phyloP scores from a whole-genome alignment of 176 grass and related monocot species.

The Juncus inflexus region DNA sequence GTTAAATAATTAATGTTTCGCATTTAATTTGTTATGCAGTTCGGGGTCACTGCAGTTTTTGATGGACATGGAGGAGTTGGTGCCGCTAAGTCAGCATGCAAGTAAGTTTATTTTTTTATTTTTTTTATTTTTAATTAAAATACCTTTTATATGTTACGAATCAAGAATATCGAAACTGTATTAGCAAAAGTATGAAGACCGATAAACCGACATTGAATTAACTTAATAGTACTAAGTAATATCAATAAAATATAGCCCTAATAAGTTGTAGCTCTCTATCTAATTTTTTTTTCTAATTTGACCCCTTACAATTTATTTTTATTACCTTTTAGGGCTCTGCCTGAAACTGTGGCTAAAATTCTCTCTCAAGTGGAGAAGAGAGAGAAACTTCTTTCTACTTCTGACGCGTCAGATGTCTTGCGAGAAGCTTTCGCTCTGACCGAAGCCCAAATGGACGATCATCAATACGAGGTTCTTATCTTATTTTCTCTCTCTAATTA shows the following conservation, averaged over 20 bases:
- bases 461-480: slow-evolving; percentile 68
- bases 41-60: slow-evolving; percentile 75
- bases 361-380: slow-evolving; percentile 51
- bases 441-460: slow-evolving; percentile 56
- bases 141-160: too few species aligned
- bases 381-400: slow-evolving; percentile 51
- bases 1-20: background rate
- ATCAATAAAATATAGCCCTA: background rate
- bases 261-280: background rate
- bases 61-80: slow-evolving; percentile 85
- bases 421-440: slow-evolving; percentile 68
- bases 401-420: slow-evolving; percentile 81
- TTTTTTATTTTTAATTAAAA: background rate
- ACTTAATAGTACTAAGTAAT: slow-evolving; percentile 3
- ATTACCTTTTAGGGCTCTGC: slow-evolving; percentile 54
- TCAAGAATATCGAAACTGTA: too few species aligned
- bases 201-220: too few species aligned
- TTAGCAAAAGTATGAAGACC: too few species aligned
- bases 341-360: slow-evolving; percentile 57
- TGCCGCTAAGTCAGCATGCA: slow-evolving; percentile 67
- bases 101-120: slow-evolving; percentile 43
- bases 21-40: slow-evolving; percentile 43
- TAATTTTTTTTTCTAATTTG: slow-evolving; percentile 6
- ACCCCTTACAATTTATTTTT: slow-evolving; percentile 26
- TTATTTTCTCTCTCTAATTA: slow-evolving; percentile 26